A percentile compares a stretch with the other conserved stretches of the same genome.
Evolutionary conservation across 2,329 filamentous ascomycete genomes (phyloP).

Genomic region (Talaromyces pinophilus): DNA sequence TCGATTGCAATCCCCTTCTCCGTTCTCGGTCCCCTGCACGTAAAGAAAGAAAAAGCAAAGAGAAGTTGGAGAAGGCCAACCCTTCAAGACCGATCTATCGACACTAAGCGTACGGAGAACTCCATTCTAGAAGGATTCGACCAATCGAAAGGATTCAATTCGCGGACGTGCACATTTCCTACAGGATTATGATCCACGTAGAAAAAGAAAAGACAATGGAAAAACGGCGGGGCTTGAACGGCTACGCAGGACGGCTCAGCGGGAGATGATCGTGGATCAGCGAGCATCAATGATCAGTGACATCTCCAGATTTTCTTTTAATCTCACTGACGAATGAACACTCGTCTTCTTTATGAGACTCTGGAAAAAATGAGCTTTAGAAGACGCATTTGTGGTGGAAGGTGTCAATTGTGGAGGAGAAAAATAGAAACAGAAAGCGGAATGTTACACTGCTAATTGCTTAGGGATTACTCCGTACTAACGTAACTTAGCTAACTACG

Average conservation of each 20-base stretch:
- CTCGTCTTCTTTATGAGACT: background rate
- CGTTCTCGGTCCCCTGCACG: conserved; percentile 4
- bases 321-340: conserved; percentile 2
- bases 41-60: background rate
- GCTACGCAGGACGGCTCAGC: background rate
- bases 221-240: conserved; percentile 3
- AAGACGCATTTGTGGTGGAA: background rate
- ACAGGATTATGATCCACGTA: background rate
- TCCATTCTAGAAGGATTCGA: background rate
- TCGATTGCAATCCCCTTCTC: background rate
- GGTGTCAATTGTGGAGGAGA: background rate
- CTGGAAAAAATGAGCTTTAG: background rate
- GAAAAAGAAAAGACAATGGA: background rate
- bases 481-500: background rate
- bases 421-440: background rate
- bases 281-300: background rate
- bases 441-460: conserved; percentile 14
- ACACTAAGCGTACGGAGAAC: background rate
- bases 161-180: background rate
- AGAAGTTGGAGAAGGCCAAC: background rate
- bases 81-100: background rate
- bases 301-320: background rate
- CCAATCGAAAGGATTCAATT: background rate
- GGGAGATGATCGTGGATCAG: conserved; percentile 5
- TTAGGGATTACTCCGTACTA: background rate